Conservation (phyloP, 2,329 filamentous ascomycete genomes). For the Pseudopithomyces chartarum region DNA sequence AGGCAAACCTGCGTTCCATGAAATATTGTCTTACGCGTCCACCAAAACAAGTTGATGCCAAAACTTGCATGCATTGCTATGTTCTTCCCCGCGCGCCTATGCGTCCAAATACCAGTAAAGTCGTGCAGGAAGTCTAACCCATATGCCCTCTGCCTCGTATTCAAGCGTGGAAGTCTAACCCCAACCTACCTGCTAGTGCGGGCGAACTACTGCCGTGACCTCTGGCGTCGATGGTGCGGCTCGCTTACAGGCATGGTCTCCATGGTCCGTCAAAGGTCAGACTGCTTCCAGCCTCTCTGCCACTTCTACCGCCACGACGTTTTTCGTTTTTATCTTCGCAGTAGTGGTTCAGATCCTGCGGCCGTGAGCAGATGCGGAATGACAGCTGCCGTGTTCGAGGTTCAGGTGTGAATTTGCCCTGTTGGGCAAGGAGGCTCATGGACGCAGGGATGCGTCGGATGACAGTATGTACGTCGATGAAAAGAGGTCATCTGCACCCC, state of each 20-base stretch:
- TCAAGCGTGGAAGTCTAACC: background rate
- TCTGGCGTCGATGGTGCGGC: background rate
- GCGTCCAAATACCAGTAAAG: background rate
- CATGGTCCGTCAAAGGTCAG: no score
- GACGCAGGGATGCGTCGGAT: background rate
- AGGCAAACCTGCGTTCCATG: background rate
- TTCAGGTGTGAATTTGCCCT: background rate
- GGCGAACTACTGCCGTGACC: background rate
- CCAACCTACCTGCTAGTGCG: background rate
- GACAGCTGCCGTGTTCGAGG: background rate
- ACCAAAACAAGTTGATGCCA: background rate
- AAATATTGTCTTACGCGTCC: background rate
- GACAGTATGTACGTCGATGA: background rate
- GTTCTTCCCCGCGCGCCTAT: background rate
- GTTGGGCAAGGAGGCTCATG: background rate
- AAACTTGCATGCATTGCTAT: background rate
- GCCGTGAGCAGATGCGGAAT: background rate
- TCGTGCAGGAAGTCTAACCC: background rate
- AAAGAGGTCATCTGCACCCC: background rate
- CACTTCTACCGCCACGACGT: background rate
- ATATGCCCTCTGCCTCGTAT: background rate
- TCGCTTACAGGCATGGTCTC: background rate
- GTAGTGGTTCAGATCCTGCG: background rate
- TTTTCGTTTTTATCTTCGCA: no score
- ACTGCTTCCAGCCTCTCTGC: no score